Conservation (phyloP, 2,329 filamentous ascomycete genomes). For the Bimuria novae-zelandiae region DNA sequence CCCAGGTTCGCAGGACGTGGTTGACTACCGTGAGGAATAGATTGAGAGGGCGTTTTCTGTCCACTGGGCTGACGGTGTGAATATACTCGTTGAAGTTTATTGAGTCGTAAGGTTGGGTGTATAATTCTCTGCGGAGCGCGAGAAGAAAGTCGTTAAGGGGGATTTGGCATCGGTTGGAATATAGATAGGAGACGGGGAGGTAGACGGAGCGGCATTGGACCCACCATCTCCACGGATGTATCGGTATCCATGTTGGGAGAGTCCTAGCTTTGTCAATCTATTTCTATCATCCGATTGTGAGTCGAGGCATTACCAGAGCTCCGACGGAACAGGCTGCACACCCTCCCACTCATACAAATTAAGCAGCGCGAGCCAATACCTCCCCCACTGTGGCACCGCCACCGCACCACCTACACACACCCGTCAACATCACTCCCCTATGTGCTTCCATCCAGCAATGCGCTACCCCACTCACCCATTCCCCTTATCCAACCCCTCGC, state of each 20-base stretch:
- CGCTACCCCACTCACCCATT: slow-evolving; percentile 55
- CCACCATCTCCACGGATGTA: slow-evolving; percentile 92
- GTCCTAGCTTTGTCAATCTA: slow-evolving; percentile 51
- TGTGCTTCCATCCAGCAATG: background rate
- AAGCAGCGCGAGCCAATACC: slow-evolving; percentile 84
- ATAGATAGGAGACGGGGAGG: slow-evolving; percentile 83
- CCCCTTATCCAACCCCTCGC: slow-evolving; percentile 78
- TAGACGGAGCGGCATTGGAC: slow-evolving; percentile 92
- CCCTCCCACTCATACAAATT: slow-evolving; percentile 84
- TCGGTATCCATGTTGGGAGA: slow-evolving; percentile 81
- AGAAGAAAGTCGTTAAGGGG: slow-evolving; percentile 72
- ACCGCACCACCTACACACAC: slow-evolving; percentile 71
- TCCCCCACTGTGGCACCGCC: slow-evolving; percentile 85
- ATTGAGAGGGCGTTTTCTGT: background rate
- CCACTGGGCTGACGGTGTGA: background rate
- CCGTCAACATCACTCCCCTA: too few species aligned
- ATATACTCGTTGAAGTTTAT: slow-evolving; percentile 66
- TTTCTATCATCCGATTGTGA: background rate
- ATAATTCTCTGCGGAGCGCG: slow-evolving; percentile 76
- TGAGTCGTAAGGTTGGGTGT: slow-evolving; percentile 71
- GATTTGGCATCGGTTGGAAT: slow-evolving; percentile 76
- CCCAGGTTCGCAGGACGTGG: background rate
- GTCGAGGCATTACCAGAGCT: slow-evolving; percentile 69
- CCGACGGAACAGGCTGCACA: slow-evolving; percentile 87
- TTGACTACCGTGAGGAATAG: background rate